These are phyloP conservation scores for Chaetomium tenue DNA, from an alignment of 495 filamentous ascomycete species.

Conservation along the genomic window DNA sequence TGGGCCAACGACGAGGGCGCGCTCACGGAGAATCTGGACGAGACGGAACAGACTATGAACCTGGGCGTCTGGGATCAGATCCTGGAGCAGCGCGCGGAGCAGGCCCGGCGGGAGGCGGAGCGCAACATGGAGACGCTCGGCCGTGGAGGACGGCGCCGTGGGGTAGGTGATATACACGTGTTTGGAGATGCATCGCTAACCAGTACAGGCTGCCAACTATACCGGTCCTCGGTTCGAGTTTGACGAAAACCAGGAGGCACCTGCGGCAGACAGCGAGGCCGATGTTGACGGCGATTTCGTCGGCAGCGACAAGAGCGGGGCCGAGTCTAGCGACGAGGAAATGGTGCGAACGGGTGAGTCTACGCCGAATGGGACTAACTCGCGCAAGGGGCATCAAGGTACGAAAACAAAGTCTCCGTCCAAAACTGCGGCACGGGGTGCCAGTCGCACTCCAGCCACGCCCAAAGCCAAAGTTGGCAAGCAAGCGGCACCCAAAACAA, in stretches of 20 bases:
- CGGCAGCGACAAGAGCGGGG: slow-evolving; percentile 34
- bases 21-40: slow-evolving; percentile 58
- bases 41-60: slow-evolving; percentile 53
- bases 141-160: slow-evolving; percentile 68
- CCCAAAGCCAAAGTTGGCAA: slow-evolving; percentile 2
- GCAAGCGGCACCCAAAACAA: slow-evolving; percentile 11
- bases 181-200: slow-evolving; percentile 22
- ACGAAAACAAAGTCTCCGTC: slow-evolving; percentile 17
- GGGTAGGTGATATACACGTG: slow-evolving; percentile 40
- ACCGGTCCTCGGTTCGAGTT: slow-evolving; percentile 30
- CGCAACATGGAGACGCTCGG: slow-evolving; percentile 68
- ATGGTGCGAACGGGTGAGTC: slow-evolving; percentile 23
- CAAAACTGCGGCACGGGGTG: slow-evolving; percentile 3
- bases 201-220: slow-evolving; percentile 31
- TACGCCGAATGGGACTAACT: slow-evolving; percentile 16
- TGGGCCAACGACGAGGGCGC: slow-evolving; percentile 77
- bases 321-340: slow-evolving; percentile 29
- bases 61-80: slow-evolving; percentile 85
- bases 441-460: slow-evolving; percentile 14
- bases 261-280: slow-evolving; percentile 31
- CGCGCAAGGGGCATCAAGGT: slow-evolving; percentile 18
- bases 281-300: slow-evolving; percentile 36
- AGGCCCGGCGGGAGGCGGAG: slow-evolving; percentile 65
- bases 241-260: slow-evolving; percentile 31
- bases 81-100: slow-evolving; percentile 73